Base-by-base conservation (phyloP, 2,329 filamentous ascomycete genomes). In the Penicillium freii region DNA sequence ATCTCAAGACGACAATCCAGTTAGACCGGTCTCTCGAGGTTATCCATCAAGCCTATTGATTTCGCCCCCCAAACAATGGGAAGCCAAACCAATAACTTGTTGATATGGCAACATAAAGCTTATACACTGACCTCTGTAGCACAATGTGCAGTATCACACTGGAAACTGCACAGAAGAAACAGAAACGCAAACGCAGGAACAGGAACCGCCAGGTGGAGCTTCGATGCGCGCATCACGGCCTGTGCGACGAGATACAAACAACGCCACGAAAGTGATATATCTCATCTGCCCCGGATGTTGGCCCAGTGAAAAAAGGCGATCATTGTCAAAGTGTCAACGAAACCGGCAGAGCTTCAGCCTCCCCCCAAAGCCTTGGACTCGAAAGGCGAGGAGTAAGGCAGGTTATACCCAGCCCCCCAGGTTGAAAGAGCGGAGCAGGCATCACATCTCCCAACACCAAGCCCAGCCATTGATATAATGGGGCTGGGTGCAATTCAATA, bases 241-340 rank as follows among this genome's bases (percentile, higher is more conserved):
- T 59, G 64, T 65, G 58, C 44, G 54, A 66, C 57, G 39, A 54
- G 44, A 57, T n/a, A 47, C 62, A 48, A 54, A 54, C 27, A 62
- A 54, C 52, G 59, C 57, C 61, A 54, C 58, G 23, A 34, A 62
- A 64, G 38, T 60, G 64, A 66, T 55, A 49, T 43, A 59, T 66
- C 64, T 19, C 53, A 51, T 36, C 25, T 45, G 23, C 40, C 29
- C 38, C 19, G 19, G 27, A 44, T 27, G 23, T 36, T 48, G 25
- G 17, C 25, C 21, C 13, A n/a, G 27, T 36, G 40, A 31, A 15
- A 29, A 21, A 39, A 39, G 25, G 6, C 29, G 27, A 46, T 34
- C n/a, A 52, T 29, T 33, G 31, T 27, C 33, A 60, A 49, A 48
- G 46, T 15, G 33, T 31, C 36, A 17, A 51, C 9, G 21, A 25